A percentile compares a stretch with the other conserved stretches of the same genome.
Conservation (phyloP, 2,329 filamentous ascomycete species). For the Aspergillus flavus region DNA sequence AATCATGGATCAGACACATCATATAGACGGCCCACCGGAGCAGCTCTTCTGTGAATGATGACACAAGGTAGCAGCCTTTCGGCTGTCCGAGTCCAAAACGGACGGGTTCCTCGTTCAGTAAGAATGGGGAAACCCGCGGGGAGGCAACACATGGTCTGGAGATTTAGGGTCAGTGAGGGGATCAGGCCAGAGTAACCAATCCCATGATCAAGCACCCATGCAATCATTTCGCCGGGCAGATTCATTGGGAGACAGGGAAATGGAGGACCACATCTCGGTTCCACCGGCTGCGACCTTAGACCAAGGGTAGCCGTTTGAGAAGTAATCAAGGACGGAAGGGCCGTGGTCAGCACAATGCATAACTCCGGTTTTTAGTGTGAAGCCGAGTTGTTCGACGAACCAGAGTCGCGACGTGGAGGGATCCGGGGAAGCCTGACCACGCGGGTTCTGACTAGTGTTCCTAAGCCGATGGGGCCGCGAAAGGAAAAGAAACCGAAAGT, state of each 20-base stretch:
- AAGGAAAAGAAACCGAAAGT: slow-evolving; percentile 2
- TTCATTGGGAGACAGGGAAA: background rate
- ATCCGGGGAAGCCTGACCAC: slow-evolving; percentile 14
- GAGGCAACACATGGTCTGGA: slow-evolving; percentile 11
- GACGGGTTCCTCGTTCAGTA: slow-evolving; percentile 3
- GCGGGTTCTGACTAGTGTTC: slow-evolving; percentile 10
- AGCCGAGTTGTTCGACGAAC: slow-evolving; percentile 10
- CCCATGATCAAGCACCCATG: slow-evolving; percentile 1
- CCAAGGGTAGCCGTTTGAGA: slow-evolving; percentile 1
- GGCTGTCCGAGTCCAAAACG: slow-evolving; percentile 6
- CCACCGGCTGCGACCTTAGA: slow-evolving; percentile 18
- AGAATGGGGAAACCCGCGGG: slow-evolving; percentile 7
- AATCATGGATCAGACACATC: slow-evolving; percentile 7
- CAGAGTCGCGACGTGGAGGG: slow-evolving; percentile 12
- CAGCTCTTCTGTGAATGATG: background rate
- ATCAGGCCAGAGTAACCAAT: slow-evolving; percentile 4
- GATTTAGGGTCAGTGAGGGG: background rate
- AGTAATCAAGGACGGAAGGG: slow-evolving; percentile 3
- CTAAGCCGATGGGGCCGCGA: background rate
- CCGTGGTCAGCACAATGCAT: background rate
- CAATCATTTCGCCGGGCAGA: background rate
- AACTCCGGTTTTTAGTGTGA: background rate
- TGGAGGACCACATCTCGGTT: slow-evolving; percentile 6
- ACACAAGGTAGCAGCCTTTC: background rate
- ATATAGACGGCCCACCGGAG: background rate